Percentiles rank a stretch among this genome's conserved stretches.
These are phyloP conservation scores for Calonectria multiphialidica DNA, from an alignment of 2,329 filamentous ascomycete genomes.

Conservation along the genomic window DNA sequence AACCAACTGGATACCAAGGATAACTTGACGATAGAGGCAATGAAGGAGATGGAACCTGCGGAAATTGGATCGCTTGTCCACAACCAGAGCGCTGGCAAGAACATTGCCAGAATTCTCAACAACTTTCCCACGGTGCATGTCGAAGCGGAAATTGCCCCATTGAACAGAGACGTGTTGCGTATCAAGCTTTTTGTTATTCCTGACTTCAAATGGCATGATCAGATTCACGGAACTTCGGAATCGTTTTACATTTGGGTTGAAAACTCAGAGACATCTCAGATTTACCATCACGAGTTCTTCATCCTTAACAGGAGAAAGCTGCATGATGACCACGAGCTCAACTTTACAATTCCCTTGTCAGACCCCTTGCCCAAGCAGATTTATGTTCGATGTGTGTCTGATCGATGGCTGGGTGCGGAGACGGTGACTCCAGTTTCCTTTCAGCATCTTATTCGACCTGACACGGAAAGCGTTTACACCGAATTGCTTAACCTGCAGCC, in stretches of 20 bases:
- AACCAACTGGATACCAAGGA: constrained; percentile 88
- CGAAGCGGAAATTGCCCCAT: constrained; percentile 92
- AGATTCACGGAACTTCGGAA: constrained; percentile 92
- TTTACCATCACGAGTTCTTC: constrained; percentile 98
- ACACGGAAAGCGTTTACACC: constrained; percentile 97
- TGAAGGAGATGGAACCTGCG: constrained; percentile 92
- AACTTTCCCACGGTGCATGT: constrained; percentile 94
- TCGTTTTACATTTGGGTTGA: constrained; percentile 99
- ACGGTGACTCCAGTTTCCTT: constrained; percentile 96
- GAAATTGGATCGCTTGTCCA: constrained; percentile 94
- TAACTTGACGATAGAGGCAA: constrained; percentile 79
- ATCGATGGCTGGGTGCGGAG: constrained; percentile 96
- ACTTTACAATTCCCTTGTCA: constrained; percentile 95
- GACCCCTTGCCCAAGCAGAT: constrained; percentile 96
- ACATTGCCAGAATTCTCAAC: constrained; percentile 83
- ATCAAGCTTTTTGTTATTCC: constrained; percentile 88
- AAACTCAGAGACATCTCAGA: constrained; percentile 96
- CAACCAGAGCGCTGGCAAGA: constrained; percentile 88
- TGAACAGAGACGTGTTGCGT: constrained; percentile 95
- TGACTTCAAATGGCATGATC: constrained; percentile 95
- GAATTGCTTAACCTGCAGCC: constrained; percentile 94
- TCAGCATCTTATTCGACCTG: constrained; percentile 95
- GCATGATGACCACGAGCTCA: constrained; percentile 95
- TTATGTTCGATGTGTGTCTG: constrained; percentile 93
- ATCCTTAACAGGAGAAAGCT: constrained; percentile 91